These are phyloP conservation scores for Fraxinus pennsylvanica DNA, from an alignment of 257 asterid genomes.

Conservation along the genomic window DNA sequence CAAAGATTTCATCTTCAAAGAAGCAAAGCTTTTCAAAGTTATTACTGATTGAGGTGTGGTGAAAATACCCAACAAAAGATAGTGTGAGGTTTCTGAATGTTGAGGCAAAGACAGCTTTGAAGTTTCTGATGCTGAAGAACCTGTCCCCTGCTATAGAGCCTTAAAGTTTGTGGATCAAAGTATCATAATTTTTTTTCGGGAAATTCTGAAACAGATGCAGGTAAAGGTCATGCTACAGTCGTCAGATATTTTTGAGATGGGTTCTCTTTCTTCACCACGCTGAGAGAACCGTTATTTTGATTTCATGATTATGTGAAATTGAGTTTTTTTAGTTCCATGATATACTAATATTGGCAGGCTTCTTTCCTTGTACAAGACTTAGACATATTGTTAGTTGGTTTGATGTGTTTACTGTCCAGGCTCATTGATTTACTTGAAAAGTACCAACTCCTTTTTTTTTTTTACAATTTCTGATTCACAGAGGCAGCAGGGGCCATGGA, in stretches of 20 bases:
- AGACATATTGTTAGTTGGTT: slow-evolving; percentile 11
- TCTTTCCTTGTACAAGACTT: slow-evolving; percentile 18
- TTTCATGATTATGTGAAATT: slow-evolving; percentile 17
- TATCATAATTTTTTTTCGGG: slow-evolving; percentile 54
- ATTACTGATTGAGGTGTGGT: slow-evolving; percentile 63
- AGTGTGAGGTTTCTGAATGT: slow-evolving; percentile 45
- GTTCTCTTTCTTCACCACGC: slow-evolving; percentile 24
- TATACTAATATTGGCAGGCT: slow-evolving; percentile 20
- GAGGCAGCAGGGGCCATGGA: slow-evolving; percentile 52
- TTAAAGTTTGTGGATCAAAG: slow-evolving; percentile 67
- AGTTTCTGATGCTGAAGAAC: slow-evolving; percentile 73
- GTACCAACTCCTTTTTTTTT: background rate
- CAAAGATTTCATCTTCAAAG: slow-evolving; percentile 83
- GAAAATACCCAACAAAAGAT: slow-evolving; percentile 61
- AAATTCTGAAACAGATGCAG: slow-evolving; percentile 70
- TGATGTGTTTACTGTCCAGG: slow-evolving; percentile 8
- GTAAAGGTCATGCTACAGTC: slow-evolving; percentile 71
- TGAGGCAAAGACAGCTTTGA: slow-evolving; percentile 57
- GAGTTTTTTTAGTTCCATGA: slow-evolving; percentile 16
- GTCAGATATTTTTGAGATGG: slow-evolving; percentile 36
- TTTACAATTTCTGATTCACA: slow-evolving; percentile 26
- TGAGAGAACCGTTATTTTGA: slow-evolving; percentile 4
- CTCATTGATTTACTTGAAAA: slow-evolving; percentile 6
- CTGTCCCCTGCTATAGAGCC: slow-evolving; percentile 62
- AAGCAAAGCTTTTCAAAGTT: slow-evolving; percentile 73